Evolutionary conservation across 495 filamentous ascomycete species (phyloP).

Genomic region (Aspergillus olivimuriae): DNA sequence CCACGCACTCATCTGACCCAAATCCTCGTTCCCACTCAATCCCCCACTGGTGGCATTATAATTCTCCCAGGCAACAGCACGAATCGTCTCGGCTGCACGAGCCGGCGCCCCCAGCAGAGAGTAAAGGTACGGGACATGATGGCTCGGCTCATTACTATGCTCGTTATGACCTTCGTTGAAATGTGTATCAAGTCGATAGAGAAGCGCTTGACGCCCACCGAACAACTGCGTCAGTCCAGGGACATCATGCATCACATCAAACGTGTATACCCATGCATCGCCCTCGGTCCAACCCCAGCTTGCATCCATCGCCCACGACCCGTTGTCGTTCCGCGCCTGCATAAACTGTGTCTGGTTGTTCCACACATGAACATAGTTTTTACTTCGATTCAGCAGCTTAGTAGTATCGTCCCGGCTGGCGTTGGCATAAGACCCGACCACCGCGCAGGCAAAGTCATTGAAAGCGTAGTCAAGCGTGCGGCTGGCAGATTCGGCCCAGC

Average conservation of each 20-base stretch:
- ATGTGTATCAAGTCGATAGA: conserved; percentile 17
- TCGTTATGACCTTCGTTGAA: conserved; percentile 25
- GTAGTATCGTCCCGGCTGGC: conserved; percentile 3
- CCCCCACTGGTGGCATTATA: conserved; percentile 26
- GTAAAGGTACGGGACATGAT: conserved; percentile 24
- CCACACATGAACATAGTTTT: conserved; percentile 18
- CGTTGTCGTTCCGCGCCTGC: conserved; percentile 23
- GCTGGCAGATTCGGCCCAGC: conserved; percentile 21
- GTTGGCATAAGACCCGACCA: conserved; percentile 15
- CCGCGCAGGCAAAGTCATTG: conserved; percentile 20
- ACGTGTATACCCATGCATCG: conserved; percentile 25
- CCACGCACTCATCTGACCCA: conserved; percentile 26
- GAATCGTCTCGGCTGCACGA: conserved; percentile 16
- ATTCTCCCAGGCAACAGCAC: conserved; percentile 17
- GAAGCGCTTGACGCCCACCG: conserved; percentile 14
- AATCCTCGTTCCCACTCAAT: conserved; percentile 22
- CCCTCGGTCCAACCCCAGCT: conserved; percentile 24
- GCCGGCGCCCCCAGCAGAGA: conserved; percentile 16
- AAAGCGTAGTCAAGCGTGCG: conserved; percentile 24
- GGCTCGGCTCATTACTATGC: conserved; percentile 23
- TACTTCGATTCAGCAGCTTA: conserved; percentile 11
- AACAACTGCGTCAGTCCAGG: conserved; percentile 16
- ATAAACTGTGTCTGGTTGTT: conserved; percentile 26
- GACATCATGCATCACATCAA: conserved; percentile 25
- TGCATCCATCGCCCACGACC: conserved; percentile 18